Base-by-base conservation (phyloP, 1,284 basidiomycete genomes). In the Coniophora puteana region DNA sequence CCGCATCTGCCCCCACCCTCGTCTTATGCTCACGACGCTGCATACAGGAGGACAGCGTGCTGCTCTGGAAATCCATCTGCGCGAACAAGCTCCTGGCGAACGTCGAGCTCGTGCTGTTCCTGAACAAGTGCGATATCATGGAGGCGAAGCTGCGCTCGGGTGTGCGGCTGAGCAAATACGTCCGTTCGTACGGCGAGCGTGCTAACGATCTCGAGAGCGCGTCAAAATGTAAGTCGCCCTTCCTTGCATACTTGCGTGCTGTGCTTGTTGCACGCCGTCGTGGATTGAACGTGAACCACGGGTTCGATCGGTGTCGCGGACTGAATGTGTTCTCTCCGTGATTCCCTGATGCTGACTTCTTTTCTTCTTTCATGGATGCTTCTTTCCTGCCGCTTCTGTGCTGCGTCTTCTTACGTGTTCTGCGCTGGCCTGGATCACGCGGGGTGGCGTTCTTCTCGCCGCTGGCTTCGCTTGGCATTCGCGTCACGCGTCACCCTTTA, bases 51-150 rank as follows among this genome's bases (percentile, higher is more conserved):
- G 86, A 89, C 55, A 82, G 80, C 3, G 84, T 88, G n/a, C 66
- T 87, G 11, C 67, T 89, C 1, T 89, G 85, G 85, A 87, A 86
- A 61, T 73, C 80, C 3, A 74, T 89, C 18, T 86, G 84, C 61
- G 76, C 75, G 11, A 86, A 84, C 62, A 83, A 78, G 59, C 70
- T 89, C 4, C 70, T 89, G 1, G 78, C 78, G 13, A 76, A 74
- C 43, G 83, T 86, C 31, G 82, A 87, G 51, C 66, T 89, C 24
- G 78, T 89, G 36, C 69, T 89, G 20, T 89, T 89, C 67, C 69
- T 89, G 40, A 89, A 89, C 65, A 89, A 89, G 52, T 88, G 85
- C 51, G 85, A 89, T 58, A 79, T 89, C 41, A 63, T 88, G 32
- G 76, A 80, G 36, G 54, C 66, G 41, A 89, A 89, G 61, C 63